These are phyloP conservation scores for Xylariaceae sp. DNA, from an alignment of 2,329 filamentous ascomycete species.

Conservation along the genomic window DNA sequence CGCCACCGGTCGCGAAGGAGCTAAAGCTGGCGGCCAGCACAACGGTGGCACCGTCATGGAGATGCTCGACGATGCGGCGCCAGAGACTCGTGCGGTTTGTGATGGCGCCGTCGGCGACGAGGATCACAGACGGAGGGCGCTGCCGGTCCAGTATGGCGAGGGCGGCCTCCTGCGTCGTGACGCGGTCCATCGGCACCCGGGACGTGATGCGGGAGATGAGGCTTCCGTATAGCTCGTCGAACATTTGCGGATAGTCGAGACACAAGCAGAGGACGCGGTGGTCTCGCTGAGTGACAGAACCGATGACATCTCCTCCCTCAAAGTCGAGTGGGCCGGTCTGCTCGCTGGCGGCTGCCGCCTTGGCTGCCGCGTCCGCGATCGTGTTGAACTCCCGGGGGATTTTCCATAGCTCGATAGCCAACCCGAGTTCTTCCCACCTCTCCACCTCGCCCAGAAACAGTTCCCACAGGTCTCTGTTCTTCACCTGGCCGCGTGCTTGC, in stretches of 20 bases:
- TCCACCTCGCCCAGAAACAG: slow-evolving; percentile 33
- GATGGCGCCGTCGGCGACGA: background rate
- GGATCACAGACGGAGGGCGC: background rate
- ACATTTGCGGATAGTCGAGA: too few relatives aligned
- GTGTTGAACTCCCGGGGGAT: slow-evolving; percentile 34
- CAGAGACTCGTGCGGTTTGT: background rate
- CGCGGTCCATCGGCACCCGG: too few relatives aligned
- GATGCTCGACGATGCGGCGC: background rate
- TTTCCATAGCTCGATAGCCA: slow-evolving; percentile 35
- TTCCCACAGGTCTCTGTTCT: slow-evolving; percentile 46
- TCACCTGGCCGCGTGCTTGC: slow-evolving; percentile 24
- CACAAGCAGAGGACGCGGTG: too few relatives aligned
- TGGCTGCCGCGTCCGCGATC: slow-evolving; percentile 26
- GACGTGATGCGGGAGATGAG: too few relatives aligned
- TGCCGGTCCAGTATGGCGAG: too few relatives aligned
- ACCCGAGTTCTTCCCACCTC: slow-evolving; percentile 21
- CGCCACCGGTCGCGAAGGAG: background rate
- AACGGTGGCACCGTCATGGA: background rate
- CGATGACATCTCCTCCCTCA: too few relatives aligned
- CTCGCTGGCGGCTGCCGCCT: too few relatives aligned
- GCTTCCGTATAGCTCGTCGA: too few relatives aligned
- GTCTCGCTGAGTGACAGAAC: too few relatives aligned
- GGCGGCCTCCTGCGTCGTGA: too few relatives aligned
- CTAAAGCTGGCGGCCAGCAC: background rate
- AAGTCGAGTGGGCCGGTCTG: too few relatives aligned